Base-by-base conservation (phyloP, 257 asterid genomes). In the Nyctanthes arbortristis region DNA sequence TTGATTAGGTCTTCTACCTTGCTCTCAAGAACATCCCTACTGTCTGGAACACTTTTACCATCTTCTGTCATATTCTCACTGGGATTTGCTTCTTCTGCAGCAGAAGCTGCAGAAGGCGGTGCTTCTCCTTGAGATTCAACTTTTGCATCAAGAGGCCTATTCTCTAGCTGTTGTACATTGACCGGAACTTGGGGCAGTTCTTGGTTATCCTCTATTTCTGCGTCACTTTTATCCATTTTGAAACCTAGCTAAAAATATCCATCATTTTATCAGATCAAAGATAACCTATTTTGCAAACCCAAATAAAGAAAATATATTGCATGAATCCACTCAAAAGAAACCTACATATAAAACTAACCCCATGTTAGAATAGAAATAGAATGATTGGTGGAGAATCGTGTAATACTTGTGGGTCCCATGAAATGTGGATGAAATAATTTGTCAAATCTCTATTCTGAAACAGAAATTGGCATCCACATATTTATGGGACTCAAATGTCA, bases 141-240 rank as follows among this genome's bases (percentile, higher is more conserved):
- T n/a, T n/a, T n/a, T n/a, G n/a, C n/a, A n/a, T n/a, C n/a, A n/a
- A n/a, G 67, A 57, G 56, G 32, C 62, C n/a, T 58, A 20, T 20
- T 40, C 62, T n/a, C n/a, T n/a, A n/a, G n/a, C n/a, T n/a, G n/a
- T 57, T 67, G 27, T 59, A 52, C 43, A 43, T 35, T 60, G 56
- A n/a, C 72, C 20, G 47, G 64, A 72, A 68, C 77, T 30, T 67
- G 73, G 24, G 77, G 45, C 43, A 36, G 74, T 63, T 74, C 77
- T 62, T 29, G 80, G 0, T 72, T 59, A 66, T 72, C 89, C 79
- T 81, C 91, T 87, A 84, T 87, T 68, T 80, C 88, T 16, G 82
- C 76, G 68, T 84, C 88, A 60, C 56, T 77, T 60, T 59, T 81
- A 72, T 72, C 81, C 97, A 88, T 87, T 52, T 56, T 65, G 75